Evolutionary conservation across 371 early-diverging fungal species (phyloP).

Genomic region (Mortierella sp.): DNA sequence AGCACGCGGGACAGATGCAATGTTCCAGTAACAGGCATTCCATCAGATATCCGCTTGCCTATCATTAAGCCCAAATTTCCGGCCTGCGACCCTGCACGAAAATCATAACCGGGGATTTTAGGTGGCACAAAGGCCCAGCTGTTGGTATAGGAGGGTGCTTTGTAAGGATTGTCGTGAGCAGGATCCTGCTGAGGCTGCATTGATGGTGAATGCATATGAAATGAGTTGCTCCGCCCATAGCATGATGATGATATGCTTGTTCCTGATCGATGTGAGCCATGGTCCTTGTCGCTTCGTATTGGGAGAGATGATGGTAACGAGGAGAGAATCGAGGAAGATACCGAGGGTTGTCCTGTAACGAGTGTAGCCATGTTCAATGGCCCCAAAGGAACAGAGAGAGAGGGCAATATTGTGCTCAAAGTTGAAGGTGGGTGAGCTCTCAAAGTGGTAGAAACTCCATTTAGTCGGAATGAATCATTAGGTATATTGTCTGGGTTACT

Average conservation of each 20-base stretch:
- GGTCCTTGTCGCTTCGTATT: neutral
- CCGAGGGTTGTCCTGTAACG: neutral
- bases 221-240: slow-evolving; percentile 2
- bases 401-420: neutral
- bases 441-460: neutral
- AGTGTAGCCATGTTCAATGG: neutral
- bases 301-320: neutral
- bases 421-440: neutral
- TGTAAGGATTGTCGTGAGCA: slow-evolving; percentile 42
- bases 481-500: neutral
- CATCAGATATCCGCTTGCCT: slow-evolving; percentile 50
- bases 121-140: slow-evolving; percentile 46
- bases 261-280: neutral
- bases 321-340: neutral
- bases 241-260: neutral
- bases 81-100: slow-evolving; percentile 46
- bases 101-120: slow-evolving; percentile 40
- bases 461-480: neutral
- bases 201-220: slow-evolving; percentile 11
- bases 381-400: neutral
- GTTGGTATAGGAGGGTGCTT: slow-evolving; percentile 34
- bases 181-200: slow-evolving; percentile 1
- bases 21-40: slow-evolving; percentile 31
- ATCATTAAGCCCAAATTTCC: slow-evolving; percentile 51
- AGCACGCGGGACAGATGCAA: slow-evolving; percentile 37